Base-by-base conservation (phyloP, 1,284 basidiomycete genomes). In the Sporisorium graminicola region DNA sequence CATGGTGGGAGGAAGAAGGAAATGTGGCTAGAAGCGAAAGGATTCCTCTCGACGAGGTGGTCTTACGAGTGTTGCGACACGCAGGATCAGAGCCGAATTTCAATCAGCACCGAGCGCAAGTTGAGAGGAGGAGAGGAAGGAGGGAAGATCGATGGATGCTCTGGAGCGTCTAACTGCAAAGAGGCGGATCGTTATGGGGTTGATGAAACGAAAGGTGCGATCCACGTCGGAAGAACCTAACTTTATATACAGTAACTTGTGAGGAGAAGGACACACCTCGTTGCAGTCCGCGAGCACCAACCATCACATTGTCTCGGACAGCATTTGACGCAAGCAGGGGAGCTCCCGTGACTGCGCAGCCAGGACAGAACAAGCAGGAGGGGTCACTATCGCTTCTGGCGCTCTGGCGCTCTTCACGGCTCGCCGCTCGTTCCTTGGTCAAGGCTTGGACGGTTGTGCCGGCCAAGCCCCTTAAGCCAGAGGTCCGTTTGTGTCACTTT, bases 1-100 rank as follows among this genome's bases (percentile, higher is more conserved):
- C 74, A 77, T 77, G 29, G 58, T 52, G 65, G 44, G 29, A 10
- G n/a, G n/a, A n/a, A n/a, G n/a, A n/a, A n/a, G n/a, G n/a, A n/a
- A n/a, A n/a, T n/a, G n/a, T 5, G 5, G 29, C 29, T 35, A 46
- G 24, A 18, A 49, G 37, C 14, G 16, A 20, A 27, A 24, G 24
- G 18, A 58, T 27, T 46, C 61, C 69, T 71, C 63, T 63, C 35
- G n/a, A 56, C 22, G 64, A 67, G 70, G 56, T 43, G 47, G 18
- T 42, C 31, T 58, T 37, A 50, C n/a, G 24, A 37, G n/a, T 29
- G 42, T 14, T 40, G 59, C 50, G 44, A 24, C 24, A 16, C 8
- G 16, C 18, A 12, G 49, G 46, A 47, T 55, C 56, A n/a, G 51
- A 59, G 59, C 56, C 58, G 56, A 35, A 26, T 54, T n/a, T 54